Evolutionary conservation across 2,329 filamentous ascomycete species (phyloP).

Genomic region (Myriosclerotinia curreyana): DNA sequence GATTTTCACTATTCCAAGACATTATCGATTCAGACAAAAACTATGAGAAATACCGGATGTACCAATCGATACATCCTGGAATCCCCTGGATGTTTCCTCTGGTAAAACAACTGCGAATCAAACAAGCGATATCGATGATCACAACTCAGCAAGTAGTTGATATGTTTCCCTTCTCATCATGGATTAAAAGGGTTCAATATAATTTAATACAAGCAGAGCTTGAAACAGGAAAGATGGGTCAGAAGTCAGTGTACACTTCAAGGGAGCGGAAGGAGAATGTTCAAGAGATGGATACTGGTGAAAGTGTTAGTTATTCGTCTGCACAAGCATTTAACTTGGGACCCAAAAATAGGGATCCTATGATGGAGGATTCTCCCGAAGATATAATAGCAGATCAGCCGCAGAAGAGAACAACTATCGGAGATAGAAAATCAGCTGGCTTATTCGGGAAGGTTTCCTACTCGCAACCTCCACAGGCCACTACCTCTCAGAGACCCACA

Average conservation of each 20-base stretch:
- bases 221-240: not conserved
- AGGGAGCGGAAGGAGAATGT: not conserved
- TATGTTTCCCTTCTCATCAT: slow-evolving; percentile 4
- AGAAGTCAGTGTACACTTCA: not conserved
- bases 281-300: not conserved
- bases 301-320: not conserved
- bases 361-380: not conserved
- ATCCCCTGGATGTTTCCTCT: not conserved
- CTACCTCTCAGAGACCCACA: too few relatives aligned
- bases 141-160: not conserved
- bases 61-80: not conserved
- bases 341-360: not conserved
- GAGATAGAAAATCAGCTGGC: not conserved
- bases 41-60: not conserved
- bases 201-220: not conserved
- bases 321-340: not conserved
- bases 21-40: not conserved
- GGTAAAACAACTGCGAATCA: not conserved
- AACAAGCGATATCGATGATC: not conserved
- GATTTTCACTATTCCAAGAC: slow-evolving; percentile 1
- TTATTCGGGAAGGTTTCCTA: not conserved
- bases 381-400: slow-evolving; percentile 3
- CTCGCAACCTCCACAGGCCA: not conserved
- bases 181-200: not conserved
- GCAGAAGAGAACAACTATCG: not conserved